These are phyloP conservation scores for Ilex aquifolium DNA, from an alignment of 257 asterid genomes.

Conservation along the genomic window DNA sequence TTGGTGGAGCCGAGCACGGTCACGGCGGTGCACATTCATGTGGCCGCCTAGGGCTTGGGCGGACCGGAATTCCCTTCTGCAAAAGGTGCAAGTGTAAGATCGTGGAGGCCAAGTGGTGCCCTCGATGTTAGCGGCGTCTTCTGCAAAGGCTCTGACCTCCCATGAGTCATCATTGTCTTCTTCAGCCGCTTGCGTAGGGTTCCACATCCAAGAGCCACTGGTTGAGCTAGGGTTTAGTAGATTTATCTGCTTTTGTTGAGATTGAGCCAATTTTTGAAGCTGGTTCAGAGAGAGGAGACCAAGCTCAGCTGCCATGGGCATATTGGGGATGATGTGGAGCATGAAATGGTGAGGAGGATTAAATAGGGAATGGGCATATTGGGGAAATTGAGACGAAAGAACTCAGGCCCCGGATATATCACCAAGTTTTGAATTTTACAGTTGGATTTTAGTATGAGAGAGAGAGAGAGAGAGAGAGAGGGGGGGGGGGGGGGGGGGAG, in stretches of 20 bases:
- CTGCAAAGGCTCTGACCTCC: constrained; percentile 63
- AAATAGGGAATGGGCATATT: constrained; percentile 48
- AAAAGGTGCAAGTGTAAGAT: constrained; percentile 54
- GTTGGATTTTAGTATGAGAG: not conserved
- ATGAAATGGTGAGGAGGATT: constrained; percentile 11
- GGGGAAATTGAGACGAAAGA: constrained; percentile 34
- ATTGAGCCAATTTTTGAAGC: constrained; percentile 10
- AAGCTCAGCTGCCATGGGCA: constrained; percentile 33
- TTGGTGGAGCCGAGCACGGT: constrained; percentile 49
- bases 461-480: not conserved
- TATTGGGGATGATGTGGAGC: constrained; percentile 12
- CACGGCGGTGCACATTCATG: constrained; percentile 80
- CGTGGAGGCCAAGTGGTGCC: constrained; percentile 80
- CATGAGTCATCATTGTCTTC: constrained; percentile 48
- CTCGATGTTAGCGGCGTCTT: constrained; percentile 44
- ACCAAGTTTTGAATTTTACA: not conserved
- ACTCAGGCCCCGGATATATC: not conserved
- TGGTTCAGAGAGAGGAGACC: constrained; percentile 18
- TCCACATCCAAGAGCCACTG: constrained; percentile 25
- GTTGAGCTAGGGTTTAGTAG: not conserved
- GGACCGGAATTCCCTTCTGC: constrained; percentile 64
- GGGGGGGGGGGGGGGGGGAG: too few relatives aligned
- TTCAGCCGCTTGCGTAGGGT: constrained; percentile 14
- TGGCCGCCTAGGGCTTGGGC: constrained; percentile 88
- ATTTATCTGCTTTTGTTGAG: not conserved